Base-by-base conservation (phyloP, 148 eudicot species). In the Rhododendron simsii region DNA sequence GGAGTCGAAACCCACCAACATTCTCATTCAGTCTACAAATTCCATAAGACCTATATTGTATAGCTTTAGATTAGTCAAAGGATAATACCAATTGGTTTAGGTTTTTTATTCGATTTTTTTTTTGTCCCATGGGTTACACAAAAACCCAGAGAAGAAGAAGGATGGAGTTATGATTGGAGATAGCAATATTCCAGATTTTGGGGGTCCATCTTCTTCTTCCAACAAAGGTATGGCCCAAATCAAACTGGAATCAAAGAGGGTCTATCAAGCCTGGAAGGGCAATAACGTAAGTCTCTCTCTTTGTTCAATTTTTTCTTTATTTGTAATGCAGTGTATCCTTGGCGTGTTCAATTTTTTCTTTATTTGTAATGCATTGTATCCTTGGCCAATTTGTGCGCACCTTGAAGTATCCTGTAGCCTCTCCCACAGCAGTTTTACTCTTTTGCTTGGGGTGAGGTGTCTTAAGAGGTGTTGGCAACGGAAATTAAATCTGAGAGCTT, bases 201-300 rank as follows among this genome's bases (percentile, higher is more conserved):
- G 37, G 71, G 81, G 55, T 51, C 28, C 61, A 41, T 51, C 57
- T 51, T 87, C 59, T 41, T 61, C 74, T 86, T 21, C 50, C 23
- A 35, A 57, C 84, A 35, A 4, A 81, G 51, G 57, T 41, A 93
- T 90, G 91, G 84, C 81, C 51, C 86, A 6, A 33, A 76, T 44
- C 44, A 83, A 86, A 79, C 82, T 85, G 53, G 83, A 85, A 89
- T 84, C 90, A 2, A 87, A 83, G 90, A 95, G 90, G 92, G 92
- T 94, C 44, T 95, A 92, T 91, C 90, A 93, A 88, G 95, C 89
- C 83, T 94, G 98, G 98, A 94, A 87, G 87, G 98, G 98, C 61
- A 93, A 90, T 81, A 95, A 95, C 88, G 98, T 95, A 91, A 88
- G 87, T 80, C 78, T 44, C 73, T 78, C 30, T 83, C 85, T 81